These are phyloP conservation scores for Pyrenophora teres DNA, from an alignment of 2,329 filamentous ascomycete genomes.

Conservation along the genomic window DNA sequence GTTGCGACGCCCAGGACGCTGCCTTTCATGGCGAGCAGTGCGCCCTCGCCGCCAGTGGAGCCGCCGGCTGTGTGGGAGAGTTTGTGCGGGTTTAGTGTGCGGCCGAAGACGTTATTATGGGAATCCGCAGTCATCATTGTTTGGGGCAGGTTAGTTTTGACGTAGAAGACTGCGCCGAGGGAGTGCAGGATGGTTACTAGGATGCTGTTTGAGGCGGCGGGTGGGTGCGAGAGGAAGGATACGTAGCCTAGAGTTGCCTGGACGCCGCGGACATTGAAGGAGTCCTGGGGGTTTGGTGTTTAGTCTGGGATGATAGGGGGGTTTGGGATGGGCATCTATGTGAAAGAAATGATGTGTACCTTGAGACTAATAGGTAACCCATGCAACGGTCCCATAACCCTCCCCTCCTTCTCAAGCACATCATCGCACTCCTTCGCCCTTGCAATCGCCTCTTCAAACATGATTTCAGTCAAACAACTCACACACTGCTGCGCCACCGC, in stretches of 20 bases:
- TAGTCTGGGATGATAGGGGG: too few relatives aligned
- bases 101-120: constrained; percentile 65
- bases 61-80: constrained; percentile 66
- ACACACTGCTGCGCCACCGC: constrained; percentile 64
- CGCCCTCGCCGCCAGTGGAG: constrained; percentile 68
- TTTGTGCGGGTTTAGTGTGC: constrained; percentile 67
- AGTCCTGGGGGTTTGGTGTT: constrained; percentile 49
- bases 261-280: constrained; percentile 63
- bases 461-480: constrained; percentile 52
- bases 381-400: constrained; percentile 57
- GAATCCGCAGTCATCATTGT: constrained; percentile 58
- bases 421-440: constrained; percentile 48
- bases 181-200: constrained; percentile 46
- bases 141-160: constrained; percentile 60
- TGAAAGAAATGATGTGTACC: constrained; percentile 12
- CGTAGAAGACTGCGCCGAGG: constrained; percentile 57
- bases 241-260: constrained; percentile 66
- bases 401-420: constrained; percentile 44
- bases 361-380: constrained; percentile 63
- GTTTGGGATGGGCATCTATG: too few relatives aligned
- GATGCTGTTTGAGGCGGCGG: constrained; percentile 39
- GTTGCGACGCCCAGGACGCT: constrained; percentile 66
- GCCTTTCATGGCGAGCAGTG: constrained; percentile 62
- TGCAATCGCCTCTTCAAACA: constrained; percentile 50
- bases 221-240: constrained; percentile 42